Percentiles rank a stretch among this genome's conserved stretches.
These are phyloP conservation scores for Cladophialophora chaetospira DNA, from an alignment of 2,329 filamentous ascomycete species.

Conservation along the genomic window DNA sequence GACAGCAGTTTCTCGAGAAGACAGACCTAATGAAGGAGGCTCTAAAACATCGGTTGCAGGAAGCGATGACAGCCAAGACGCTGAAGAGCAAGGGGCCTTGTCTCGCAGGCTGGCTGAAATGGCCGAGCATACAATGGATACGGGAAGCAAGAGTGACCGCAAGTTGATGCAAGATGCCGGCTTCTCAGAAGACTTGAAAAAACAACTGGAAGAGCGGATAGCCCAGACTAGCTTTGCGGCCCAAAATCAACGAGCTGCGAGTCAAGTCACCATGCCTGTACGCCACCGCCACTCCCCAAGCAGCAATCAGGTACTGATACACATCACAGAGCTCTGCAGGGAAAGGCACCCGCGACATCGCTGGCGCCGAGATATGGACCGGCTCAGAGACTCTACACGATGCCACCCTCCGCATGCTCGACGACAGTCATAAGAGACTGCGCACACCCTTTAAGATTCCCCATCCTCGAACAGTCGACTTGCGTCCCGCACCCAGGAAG, in stretches of 20 bases:
- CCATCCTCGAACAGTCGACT: constrained; percentile 42
- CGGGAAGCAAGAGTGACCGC: constrained; percentile 56
- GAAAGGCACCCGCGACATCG: constrained; percentile 67
- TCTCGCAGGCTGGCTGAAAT: constrained; percentile 59
- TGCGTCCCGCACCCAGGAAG: constrained; percentile 50
- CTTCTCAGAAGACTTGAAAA: constrained; percentile 64
- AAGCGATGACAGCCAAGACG: constrained; percentile 8
- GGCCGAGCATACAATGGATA: constrained; percentile 61
- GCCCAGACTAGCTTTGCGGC: constrained; percentile 57
- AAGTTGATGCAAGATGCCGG: constrained; percentile 63
- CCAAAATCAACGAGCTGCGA: constrained; percentile 56
- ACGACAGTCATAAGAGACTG: constrained; percentile 62
- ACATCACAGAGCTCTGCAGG: constrained; percentile 58
- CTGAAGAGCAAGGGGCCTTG: constrained; percentile 56
- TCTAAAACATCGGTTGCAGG: neutral
- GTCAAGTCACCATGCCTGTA: constrained; percentile 56
- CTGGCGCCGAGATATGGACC: constrained; percentile 71
- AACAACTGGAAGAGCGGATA: constrained; percentile 60
- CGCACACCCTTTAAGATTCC: constrained; percentile 46
- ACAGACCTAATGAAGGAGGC: constrained; percentile 5
- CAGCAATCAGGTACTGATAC: neutral
- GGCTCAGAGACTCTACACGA: constrained; percentile 76
- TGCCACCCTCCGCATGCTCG: constrained; percentile 76
- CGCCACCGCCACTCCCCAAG: constrained; percentile 15
- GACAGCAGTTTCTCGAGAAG: neutral